Evolutionary conservation across 140 eudicot genomes (phyloP), one percentile per base, ranked within the genome.

Genomic region (Senecio squalidus): DNA sequence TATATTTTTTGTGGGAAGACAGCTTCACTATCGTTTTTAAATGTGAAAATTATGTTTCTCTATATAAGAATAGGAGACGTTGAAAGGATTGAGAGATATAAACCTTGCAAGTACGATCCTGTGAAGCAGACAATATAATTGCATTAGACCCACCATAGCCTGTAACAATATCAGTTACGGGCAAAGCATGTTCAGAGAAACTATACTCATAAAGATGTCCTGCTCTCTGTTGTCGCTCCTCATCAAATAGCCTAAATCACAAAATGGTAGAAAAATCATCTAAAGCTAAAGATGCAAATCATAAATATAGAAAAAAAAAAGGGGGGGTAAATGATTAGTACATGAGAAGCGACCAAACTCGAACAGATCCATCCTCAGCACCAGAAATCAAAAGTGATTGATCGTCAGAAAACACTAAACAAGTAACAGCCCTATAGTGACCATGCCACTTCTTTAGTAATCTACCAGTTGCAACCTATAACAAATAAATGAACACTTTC

Each of bases 21-120:
- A 46, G 36, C 33, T 57, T 30, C 22, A 50, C 67, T 68, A 55
- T n/a, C n/a, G 24, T 49, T 46, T 25, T 68, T 14, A 33, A 3
- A n/a, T 16, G 23, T 17, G n/a, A 10, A 36, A 22, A 39, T 27
- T 9, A 21, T 23, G 28, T 9, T 31, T 7, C 30, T 68, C 60
- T 6, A 20, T 5, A 28, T 64, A 23, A 23, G 5, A 23, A 74
- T 51, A 29, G 39, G 6, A 67, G 52, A 23, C 16, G 22, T 22
- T 56, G 24, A 36, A 28, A 51, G 7, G 27, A 60, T 25, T 13
- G 25, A 68, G 40, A 9, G 45, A 21, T 45, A 14, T 56, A 36
- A 43, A 89, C 98, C 98, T 90, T 90, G 86, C 95, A 90, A 45
- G 98, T 90, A 44, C 91, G 81, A 63, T 90, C 97, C 82, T 80